Base-by-base conservation (phyloP, 2,329 filamentous ascomycete species). In the Dactylellina parvicollis region DNA sequence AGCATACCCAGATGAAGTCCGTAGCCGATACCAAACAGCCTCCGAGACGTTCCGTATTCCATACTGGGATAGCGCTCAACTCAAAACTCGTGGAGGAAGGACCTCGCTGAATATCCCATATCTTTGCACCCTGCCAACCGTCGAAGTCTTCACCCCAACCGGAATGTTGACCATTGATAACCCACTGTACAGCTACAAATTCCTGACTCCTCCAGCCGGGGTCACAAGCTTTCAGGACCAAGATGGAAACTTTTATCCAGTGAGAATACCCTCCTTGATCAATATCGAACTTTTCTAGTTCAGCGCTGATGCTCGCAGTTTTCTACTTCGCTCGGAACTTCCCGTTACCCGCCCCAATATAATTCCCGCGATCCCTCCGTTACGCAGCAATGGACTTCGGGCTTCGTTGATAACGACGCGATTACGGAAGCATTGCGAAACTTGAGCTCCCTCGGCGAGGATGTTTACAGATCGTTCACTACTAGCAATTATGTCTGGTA, bases 181-280 rank as follows among this genome's bases (percentile, higher is more conserved):
- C 77, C 86, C 86, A 2, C 79, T 88, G 0, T 83, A 82, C 75
- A 83, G 81, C 62, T 88, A 84, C 78, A 79, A 75, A 1, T 87
- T 86, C 79, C 84, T 83, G 9, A 40, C 18, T 9, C 26, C 26
- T 5, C 44, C 47, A n/a, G 20, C 5, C 14, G 67, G 67, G 3
- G 38, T 75, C 77, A 67, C 70, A 54, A 79, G 28, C 84, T 82
- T 65, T 81, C 82, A 26, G 75, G 77, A 14, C 78, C 79, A 59
- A 46, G 77, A 72, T 76, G 79, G 74, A 32, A 79, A 79, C 32
- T 80, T 79, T 4, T 64, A 44, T 5, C 74, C 82, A 7, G 77
- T 78, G 2, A 67, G 72, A 4, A 14, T 32, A 12, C 30, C 30
- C 30, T 79, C 78, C 62, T 77, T 14, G 79, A 80, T 28, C 26